Evolutionary conservation across 805 yeast genomes (phyloP).

Genomic region (Metschnikowia koreensis): DNA sequence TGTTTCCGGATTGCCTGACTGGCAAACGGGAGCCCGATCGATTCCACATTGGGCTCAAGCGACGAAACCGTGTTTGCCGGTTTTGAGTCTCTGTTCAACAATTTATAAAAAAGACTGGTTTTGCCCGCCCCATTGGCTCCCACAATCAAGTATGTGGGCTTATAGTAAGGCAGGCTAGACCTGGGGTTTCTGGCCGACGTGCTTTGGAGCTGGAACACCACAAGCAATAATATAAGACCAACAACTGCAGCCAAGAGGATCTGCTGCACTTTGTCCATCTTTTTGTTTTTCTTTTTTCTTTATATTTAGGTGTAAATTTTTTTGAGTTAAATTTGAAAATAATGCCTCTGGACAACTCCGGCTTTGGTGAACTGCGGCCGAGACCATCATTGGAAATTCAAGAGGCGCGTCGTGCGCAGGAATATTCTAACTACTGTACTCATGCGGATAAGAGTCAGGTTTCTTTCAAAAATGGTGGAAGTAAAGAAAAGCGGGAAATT

Average conservation of each 20-base stretch:
- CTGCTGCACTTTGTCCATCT: constrained; percentile 18
- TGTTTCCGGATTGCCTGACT: constrained; percentile 35
- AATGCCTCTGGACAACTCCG: no score
- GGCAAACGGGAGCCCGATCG: constrained; percentile 34
- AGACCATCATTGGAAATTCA: neutral
- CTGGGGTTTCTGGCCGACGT: neutral
- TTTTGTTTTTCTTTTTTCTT: neutral
- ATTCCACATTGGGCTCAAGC: constrained; percentile 34
- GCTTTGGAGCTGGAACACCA: constrained; percentile 9
- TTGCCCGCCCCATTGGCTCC: constrained; percentile 71
- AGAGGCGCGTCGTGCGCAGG: neutral
- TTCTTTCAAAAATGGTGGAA: no score
- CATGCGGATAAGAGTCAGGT: no score
- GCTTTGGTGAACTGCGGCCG: neutral
- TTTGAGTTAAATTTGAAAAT: neutral
- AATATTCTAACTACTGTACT: no score
- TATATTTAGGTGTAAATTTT: neutral
- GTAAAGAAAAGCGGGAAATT: no score
- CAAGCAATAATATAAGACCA: constrained; percentile 15
- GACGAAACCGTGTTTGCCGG: constrained; percentile 33
- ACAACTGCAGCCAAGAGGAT: constrained; percentile 14
- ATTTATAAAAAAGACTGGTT: constrained; percentile 50
- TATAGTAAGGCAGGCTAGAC: constrained; percentile 20
- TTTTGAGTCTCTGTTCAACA: constrained; percentile 18
- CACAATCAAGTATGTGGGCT: constrained; percentile 59